Evolutionary conservation across 202 grass and related monocot genomes (phyloP).

Genomic region (Hordeum pubiflorum): DNA sequence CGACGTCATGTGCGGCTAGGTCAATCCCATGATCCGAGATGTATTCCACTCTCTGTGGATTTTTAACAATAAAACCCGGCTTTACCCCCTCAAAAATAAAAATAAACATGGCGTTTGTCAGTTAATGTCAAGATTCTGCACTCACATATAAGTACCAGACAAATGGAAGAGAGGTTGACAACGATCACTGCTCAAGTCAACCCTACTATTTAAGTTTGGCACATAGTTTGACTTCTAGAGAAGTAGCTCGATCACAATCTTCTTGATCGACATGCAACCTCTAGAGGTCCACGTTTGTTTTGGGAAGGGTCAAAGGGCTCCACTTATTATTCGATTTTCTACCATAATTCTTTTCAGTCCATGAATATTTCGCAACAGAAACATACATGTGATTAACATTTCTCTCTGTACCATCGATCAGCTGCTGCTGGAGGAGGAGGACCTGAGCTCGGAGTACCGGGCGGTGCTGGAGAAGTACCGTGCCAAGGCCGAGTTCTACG

Average conservation of each 20-base stretch:
- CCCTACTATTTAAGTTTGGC: constrained; percentile 24
- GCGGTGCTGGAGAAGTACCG: constrained; percentile 48
- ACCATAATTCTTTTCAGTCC: no score
- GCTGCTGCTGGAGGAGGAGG: constrained; percentile 58
- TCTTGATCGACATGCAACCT: neutral
- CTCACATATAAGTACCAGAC: neutral
- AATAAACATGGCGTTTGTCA: neutral
- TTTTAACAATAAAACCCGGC: no score
- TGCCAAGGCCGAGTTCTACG: constrained; percentile 64
- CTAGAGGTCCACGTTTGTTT: neutral
- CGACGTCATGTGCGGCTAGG: no score
- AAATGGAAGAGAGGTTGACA: neutral
- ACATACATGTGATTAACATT: neutral
- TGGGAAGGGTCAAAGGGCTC: no score
- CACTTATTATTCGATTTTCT: no score
- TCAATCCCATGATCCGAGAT: no score
- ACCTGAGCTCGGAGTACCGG: constrained; percentile 30
- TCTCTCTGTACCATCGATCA: neutral
- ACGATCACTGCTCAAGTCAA: neutral
- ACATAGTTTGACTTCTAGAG: constrained; percentile 15
- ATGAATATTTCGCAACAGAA: no score
- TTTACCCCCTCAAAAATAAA: no score
- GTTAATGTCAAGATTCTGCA: neutral
- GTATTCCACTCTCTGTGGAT: no score
- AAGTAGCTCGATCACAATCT: neutral